Conservation (phyloP, 2,329 filamentous ascomycete species). For the Calonectria hongkongensis region DNA sequence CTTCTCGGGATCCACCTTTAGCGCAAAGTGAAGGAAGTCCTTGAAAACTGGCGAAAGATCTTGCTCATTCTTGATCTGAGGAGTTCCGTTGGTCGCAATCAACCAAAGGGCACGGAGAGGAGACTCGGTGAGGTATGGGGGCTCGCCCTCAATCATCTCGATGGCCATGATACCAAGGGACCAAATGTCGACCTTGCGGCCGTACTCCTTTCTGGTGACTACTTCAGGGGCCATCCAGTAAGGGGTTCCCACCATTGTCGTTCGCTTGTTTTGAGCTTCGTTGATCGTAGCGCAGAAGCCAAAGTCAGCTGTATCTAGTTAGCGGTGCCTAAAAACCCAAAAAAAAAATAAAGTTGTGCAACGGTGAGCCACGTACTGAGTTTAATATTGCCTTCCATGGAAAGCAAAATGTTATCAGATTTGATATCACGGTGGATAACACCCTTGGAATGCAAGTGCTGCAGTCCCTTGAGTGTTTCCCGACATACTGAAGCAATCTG, state of each 20-base stretch:
- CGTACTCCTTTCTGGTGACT: conserved; percentile 97
- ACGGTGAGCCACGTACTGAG: conserved; percentile 80
- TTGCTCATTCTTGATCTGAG: conserved; percentile 94
- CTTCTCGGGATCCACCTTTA: conserved; percentile 98
- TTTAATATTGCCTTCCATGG: conserved; percentile 96
- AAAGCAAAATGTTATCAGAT: conserved; percentile 97
- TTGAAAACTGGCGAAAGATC: conserved; percentile 87
- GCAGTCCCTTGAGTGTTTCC: conserved; percentile 92
- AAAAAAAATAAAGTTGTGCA: conserved; percentile 15
- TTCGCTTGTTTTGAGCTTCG: conserved; percentile 96
- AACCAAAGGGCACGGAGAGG: conserved; percentile 94
- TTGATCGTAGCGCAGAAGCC: conserved; percentile 99
- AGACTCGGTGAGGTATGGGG: conserved; percentile 96
- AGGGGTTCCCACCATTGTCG: conserved; percentile 98
- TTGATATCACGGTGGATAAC: conserved; percentile 99
- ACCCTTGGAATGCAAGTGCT: conserved; percentile 97
- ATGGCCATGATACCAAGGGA: conserved; percentile 99
- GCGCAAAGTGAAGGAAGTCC: conserved; percentile 93
- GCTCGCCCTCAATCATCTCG: conserved; percentile 99
- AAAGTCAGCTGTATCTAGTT: conserved; percentile 85
- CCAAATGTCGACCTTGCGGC: conserved; percentile 99
- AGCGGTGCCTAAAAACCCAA: conserved; percentile 49
- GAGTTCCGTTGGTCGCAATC: conserved; percentile 97
- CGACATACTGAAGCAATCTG: conserved; percentile 97
- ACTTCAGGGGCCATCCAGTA: conserved; percentile 99